Conservation (phyloP, 208 protist species). For the Leishmania arabica region DNA sequence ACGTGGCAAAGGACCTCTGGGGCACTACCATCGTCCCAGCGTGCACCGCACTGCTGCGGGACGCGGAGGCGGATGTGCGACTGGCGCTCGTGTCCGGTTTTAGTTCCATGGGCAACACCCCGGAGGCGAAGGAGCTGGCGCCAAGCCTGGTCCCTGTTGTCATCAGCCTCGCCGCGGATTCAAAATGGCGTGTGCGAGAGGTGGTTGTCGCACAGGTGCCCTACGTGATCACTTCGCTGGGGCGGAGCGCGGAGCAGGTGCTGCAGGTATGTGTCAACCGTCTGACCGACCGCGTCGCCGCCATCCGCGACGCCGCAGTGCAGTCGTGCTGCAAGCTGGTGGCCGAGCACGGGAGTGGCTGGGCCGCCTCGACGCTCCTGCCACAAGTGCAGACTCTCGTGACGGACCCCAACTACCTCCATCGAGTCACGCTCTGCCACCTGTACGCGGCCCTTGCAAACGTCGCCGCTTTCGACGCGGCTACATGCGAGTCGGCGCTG, state of each 20-base stretch:
- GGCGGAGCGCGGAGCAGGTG: constrained; percentile 70
- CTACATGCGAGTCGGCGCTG: constrained; percentile 49
- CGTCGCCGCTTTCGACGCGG: constrained; percentile 52
- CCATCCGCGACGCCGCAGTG: constrained; percentile 82
- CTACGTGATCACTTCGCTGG: constrained; percentile 79
- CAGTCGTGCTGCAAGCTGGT: constrained; percentile 85
- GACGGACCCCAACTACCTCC: constrained; percentile 72
- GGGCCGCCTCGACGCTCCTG: constrained; percentile 66
- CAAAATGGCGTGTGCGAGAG: constrained; percentile 90
- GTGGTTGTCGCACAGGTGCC: constrained; percentile 86
- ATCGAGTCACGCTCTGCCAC: constrained; percentile 77
- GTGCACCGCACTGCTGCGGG: constrained; percentile 78
- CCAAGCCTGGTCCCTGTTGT: constrained; percentile 85
- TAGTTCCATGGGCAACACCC: constrained; percentile 84
- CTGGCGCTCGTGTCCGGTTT: constrained; percentile 87
- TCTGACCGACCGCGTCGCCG: constrained; percentile 83
- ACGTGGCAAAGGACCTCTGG: constrained; percentile 81
- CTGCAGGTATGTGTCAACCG: constrained; percentile 80
- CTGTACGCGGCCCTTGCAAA: constrained; percentile 67
- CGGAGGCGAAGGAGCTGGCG: constrained; percentile 83
- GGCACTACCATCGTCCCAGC: constrained; percentile 69
- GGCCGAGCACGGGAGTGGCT: constrained; percentile 58
- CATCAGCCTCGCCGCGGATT: constrained; percentile 71
- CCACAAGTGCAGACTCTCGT: constrained; percentile 64
- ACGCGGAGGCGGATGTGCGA: constrained; percentile 83